Conservation (phyloP, 352 stramenopile species). For the Thraustotheca clavata region DNA sequence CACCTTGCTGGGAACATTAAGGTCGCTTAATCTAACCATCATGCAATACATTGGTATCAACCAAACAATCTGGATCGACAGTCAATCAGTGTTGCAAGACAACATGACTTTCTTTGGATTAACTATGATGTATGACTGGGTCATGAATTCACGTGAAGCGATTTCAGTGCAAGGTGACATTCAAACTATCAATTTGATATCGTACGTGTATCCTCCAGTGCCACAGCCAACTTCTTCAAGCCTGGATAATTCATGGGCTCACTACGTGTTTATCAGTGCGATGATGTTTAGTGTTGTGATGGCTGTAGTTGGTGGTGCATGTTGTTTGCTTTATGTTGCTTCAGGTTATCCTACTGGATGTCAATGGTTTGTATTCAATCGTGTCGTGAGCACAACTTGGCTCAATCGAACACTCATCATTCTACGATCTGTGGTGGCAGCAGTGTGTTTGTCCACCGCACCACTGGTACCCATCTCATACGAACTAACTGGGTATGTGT, state of each 20-base stretch:
- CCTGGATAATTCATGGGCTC: background rate
- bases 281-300: background rate
- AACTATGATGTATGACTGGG: slow-evolving; percentile 14
- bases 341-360: background rate
- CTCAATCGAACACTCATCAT: background rate
- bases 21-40: background rate
- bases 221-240: background rate
- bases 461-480: background rate
- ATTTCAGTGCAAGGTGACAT: slow-evolving; percentile 11
- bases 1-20: background rate
- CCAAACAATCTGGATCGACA: background rate
- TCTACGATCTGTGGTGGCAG: background rate
- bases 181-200: background rate
- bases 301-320: background rate
- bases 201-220: background rate
- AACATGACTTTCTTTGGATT: slow-evolving; percentile 1
- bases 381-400: background rate
- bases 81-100: background rate
- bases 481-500: background rate
- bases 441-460: background rate
- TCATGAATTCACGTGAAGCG: background rate
- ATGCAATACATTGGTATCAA: background rate
- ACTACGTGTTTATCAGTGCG: background rate
- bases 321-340: background rate
- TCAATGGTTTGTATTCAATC: background rate